A percentile compares a stretch with the other conserved stretches of the same genome.
Evolutionary conservation across 441 rosid species (phyloP).

Genomic region (Arabidopsis lyrata): DNA sequence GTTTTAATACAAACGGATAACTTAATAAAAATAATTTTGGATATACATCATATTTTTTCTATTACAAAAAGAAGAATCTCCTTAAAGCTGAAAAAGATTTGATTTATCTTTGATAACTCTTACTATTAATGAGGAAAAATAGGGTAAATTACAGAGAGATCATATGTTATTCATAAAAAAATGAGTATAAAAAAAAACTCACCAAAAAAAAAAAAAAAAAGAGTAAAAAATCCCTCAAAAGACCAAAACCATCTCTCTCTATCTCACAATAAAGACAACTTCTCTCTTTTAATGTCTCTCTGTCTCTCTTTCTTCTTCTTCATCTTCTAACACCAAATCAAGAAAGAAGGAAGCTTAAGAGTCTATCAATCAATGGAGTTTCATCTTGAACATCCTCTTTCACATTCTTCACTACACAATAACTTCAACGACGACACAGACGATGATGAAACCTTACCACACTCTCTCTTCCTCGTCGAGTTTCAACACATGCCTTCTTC

Average conservation of each 20-base stretch:
- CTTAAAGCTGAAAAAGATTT: neutral
- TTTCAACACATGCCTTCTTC: constrained; percentile 62
- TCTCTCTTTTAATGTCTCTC: constrained; percentile 40
- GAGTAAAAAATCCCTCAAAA: constrained; percentile 27
- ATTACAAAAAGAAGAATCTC: constrained; percentile 10
- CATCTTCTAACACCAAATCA: constrained; percentile 21
- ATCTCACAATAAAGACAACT: constrained; percentile 35
- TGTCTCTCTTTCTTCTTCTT: constrained; percentile 28
- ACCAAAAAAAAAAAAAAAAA: too few species aligned
- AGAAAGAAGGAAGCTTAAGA: constrained; percentile 32
- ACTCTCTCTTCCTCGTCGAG: constrained; percentile 57
- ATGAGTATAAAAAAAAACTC: neutral
- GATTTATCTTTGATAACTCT: neutral
- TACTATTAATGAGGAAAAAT: constrained; percentile 1
- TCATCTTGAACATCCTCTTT: constrained; percentile 68
- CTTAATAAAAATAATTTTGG: neutral
- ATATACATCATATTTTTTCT: neutral
- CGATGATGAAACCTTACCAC: constrained; percentile 30
- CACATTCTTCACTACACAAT: constrained; percentile 39
- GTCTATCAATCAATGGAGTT: constrained; percentile 58
- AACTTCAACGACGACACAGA: constrained; percentile 26
- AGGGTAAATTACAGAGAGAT: constrained; percentile 20
- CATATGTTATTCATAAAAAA: constrained; percentile 31
- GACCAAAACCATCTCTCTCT: constrained; percentile 28
- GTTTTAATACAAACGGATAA: neutral